A percentile compares a stretch with the other conserved stretches of the same genome.
Conservation (phyloP, 1,139 yeast genomes). For the Saccharomycopsis hybrid region DNA sequence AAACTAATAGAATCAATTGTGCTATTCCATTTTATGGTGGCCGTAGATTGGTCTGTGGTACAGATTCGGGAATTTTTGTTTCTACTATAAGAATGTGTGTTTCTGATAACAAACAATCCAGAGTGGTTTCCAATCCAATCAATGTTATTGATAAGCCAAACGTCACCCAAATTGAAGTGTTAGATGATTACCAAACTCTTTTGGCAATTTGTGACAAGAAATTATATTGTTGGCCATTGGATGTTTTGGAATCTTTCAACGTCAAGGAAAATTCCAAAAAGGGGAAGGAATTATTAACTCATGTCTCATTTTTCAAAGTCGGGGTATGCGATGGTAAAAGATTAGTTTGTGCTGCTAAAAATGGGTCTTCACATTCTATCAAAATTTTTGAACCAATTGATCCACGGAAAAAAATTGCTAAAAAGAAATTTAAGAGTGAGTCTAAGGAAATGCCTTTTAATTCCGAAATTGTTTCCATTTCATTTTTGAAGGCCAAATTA, state of each 20-base stretch:
- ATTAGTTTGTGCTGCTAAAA: conserved; percentile 83
- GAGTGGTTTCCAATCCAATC: conserved; percentile 69
- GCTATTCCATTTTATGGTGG: conserved; percentile 96
- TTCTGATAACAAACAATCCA: conserved; percentile 32
- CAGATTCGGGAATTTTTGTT: conserved; percentile 86
- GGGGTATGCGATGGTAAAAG: conserved; percentile 89
- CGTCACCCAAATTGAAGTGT: conserved; percentile 83
- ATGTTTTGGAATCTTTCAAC: conserved; percentile 42
- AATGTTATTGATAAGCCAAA: conserved; percentile 70
- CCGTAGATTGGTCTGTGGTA: conserved; percentile 80
- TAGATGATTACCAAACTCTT: conserved; percentile 85
- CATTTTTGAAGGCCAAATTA: conserved; percentile 78
- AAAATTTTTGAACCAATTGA: conserved; percentile 78
- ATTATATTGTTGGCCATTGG: conserved; percentile 78
- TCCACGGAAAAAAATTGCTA: conserved; percentile 49
- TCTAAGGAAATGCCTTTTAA: conserved; percentile 73
- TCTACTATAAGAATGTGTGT: conserved; percentile 46
- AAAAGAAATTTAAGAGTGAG: conserved; percentile 62
- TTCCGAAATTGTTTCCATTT: conserved; percentile 87
- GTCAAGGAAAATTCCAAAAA: conserved; percentile 59
- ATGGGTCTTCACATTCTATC: conserved; percentile 67
- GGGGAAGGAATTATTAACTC: conserved; percentile 74
- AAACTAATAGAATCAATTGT: conserved; percentile 77
- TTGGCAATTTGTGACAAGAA: conserved; percentile 79
- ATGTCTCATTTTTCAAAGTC: conserved; percentile 82